phyloP scores from a whole-genome alignment of 139 green algal genomes.

The Micractinium conductrix region DNA sequence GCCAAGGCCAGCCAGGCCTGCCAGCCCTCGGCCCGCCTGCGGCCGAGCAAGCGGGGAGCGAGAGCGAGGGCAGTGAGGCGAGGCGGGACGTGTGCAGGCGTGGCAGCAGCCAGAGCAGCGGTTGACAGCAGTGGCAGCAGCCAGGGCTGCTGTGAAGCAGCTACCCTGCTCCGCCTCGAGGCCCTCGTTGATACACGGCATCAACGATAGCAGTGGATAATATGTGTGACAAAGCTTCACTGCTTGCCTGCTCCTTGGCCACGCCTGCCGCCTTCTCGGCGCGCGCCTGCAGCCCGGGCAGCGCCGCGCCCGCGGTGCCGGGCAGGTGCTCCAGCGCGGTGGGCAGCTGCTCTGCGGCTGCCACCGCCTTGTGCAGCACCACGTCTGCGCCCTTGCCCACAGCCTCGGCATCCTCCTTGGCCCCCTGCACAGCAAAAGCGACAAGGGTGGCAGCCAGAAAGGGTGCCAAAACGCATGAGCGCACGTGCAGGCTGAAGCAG shows the following conservation, averaged over 20 bases:
- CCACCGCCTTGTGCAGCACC: constrained; percentile 54
- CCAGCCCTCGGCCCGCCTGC: not conserved
- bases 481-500: not conserved
- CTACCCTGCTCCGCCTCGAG: too few species aligned
- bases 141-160: too few species aligned
- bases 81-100: too few species aligned
- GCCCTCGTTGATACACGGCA: too few species aligned
- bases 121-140: too few species aligned
- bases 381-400: constrained; percentile 51
- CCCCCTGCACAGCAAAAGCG: constrained; percentile 38
- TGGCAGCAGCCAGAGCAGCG: too few species aligned
- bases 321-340: constrained; percentile 36
- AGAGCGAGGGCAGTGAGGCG: not conserved
- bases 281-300: constrained; percentile 23
- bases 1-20: constrained; percentile 35
- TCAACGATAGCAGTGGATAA: too few species aligned
- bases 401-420: constrained; percentile 64
- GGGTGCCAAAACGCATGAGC: too few species aligned
- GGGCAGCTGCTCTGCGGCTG: constrained; percentile 52
- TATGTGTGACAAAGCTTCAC: too few species aligned
- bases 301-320: not conserved
- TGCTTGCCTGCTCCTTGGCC: not conserved
- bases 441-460: not conserved
- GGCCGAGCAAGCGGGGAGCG: not conserved
- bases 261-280: not conserved